These are phyloP conservation scores for Alternaria ethzedia DNA, from an alignment of 2,329 filamentous ascomycete species.

Conservation along the genomic window DNA sequence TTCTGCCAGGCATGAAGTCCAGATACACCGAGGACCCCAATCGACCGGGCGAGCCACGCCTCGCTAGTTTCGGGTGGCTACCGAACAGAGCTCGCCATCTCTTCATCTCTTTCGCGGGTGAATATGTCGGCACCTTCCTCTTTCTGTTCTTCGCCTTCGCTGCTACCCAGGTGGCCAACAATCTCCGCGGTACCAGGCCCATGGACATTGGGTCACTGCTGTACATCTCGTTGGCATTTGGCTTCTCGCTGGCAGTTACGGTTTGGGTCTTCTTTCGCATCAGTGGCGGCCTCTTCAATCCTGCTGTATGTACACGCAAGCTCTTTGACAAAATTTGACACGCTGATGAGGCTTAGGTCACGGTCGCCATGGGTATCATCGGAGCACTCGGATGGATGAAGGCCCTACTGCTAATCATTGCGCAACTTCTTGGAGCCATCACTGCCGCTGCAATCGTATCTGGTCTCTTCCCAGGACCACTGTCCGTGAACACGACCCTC, in stretches of 20 bases:
- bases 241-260: slow-evolving; percentile 48
- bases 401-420: slow-evolving; percentile 51
- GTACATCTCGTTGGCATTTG: slow-evolving; percentile 48
- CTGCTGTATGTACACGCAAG: slow-evolving; percentile 39
- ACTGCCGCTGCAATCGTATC: slow-evolving; percentile 54
- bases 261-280: slow-evolving; percentile 52
- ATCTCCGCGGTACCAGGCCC: slow-evolving; percentile 27
- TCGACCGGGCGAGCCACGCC: slow-evolving; percentile 45
- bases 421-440: slow-evolving; percentile 56
- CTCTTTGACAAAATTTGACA: fast-evolving
- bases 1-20: slow-evolving; percentile 49
- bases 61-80: slow-evolving; percentile 51
- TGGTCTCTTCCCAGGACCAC: slow-evolving; percentile 53
- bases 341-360: slow-evolving; percentile 47
- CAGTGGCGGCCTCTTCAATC: slow-evolving; percentile 50
- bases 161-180: slow-evolving; percentile 49
- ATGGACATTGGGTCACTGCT: slow-evolving; percentile 37
- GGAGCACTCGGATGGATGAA: slow-evolving; percentile 56
- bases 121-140: slow-evolving; percentile 49
- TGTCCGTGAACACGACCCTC: slow-evolving; percentile 56
- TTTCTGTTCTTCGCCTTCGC: slow-evolving; percentile 52
- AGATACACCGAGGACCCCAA: slow-evolving; percentile 41
- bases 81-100: slow-evolving; percentile 53
- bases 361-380: slow-evolving; percentile 56
- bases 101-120: slow-evolving; percentile 55